These are phyloP conservation scores for Colletotrichum camelliae DNA, from an alignment of 2,329 filamentous ascomycete species.

Conservation along the genomic window DNA sequence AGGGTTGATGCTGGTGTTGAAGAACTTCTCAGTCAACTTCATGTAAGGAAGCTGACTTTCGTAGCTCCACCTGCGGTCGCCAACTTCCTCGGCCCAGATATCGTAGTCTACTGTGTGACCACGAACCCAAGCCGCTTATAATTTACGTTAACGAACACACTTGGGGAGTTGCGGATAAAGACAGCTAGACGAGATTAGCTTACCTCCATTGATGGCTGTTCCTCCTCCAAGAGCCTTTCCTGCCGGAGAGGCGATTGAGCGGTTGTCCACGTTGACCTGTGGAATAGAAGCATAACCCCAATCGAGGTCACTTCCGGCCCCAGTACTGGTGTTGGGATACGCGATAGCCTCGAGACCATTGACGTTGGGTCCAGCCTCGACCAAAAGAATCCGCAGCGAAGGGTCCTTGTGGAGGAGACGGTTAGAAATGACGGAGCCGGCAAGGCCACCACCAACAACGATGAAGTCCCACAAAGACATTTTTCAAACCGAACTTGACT, in stretches of 20 bases:
- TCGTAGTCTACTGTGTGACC: conserved; percentile 50
- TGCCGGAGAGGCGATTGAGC: conserved; percentile 24
- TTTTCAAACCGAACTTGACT: too few relatives aligned
- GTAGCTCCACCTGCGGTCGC: conserved; percentile 50
- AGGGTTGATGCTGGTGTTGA: conserved; percentile 29
- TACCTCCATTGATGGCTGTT: conserved; percentile 45
- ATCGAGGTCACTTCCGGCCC: conserved; percentile 29
- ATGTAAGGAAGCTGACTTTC: conserved; percentile 51
- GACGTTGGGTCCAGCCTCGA: conserved; percentile 42
- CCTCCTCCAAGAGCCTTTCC: conserved; percentile 47
- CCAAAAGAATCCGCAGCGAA: conserved; percentile 37
- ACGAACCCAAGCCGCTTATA: conserved; percentile 41
- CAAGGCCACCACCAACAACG: conserved; percentile 41
- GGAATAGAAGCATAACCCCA: conserved; percentile 39
- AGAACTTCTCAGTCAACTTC: conserved; percentile 39
- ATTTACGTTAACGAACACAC: conserved; percentile 40
- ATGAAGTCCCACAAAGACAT: conserved; percentile 36
- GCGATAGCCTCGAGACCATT: conserved; percentile 28
- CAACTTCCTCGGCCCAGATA: conserved; percentile 39
- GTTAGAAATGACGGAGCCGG: conserved; percentile 39
- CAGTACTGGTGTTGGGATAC: conserved; percentile 26
- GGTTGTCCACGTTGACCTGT: conserved; percentile 26
- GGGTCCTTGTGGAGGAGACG: conserved; percentile 31
- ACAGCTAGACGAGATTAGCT: conserved; percentile 20
- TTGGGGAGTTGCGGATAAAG: background rate